phyloP scores from a whole-genome alignment of 2,329 filamentous ascomycete genomes.

The Beauveria rudraprayagi region DNA sequence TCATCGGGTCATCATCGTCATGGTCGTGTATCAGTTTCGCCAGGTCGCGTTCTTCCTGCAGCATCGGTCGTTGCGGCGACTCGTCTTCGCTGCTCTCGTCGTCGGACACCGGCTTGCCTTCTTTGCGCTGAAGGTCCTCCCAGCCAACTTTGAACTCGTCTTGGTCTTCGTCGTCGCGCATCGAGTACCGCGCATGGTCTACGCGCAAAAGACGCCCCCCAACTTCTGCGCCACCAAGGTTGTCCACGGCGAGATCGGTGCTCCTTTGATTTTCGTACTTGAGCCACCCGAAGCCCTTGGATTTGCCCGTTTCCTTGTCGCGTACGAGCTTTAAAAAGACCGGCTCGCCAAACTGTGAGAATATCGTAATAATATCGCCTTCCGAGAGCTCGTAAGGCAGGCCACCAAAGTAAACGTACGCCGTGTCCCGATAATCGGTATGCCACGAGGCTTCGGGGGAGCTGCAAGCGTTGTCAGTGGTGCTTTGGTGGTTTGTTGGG shows the following conservation, averaged over 20 bases:
- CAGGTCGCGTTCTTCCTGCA: constrained; percentile 78
- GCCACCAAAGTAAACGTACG: constrained; percentile 92
- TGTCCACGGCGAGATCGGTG: constrained; percentile 92
- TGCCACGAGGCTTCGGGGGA: constrained; percentile 89
- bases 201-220: constrained; percentile 75
- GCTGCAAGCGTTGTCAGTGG: constrained; percentile 33
- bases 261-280: constrained; percentile 98
- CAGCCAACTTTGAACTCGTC: constrained; percentile 52
- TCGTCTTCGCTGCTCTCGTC: constrained; percentile 40
- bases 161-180: constrained; percentile 66
- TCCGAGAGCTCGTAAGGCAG: constrained; percentile 88
- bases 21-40: constrained; percentile 66
- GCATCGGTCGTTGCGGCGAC: constrained; percentile 45
- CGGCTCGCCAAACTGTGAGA: constrained; percentile 94
- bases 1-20: constrained; percentile 98
- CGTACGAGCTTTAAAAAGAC: constrained; percentile 86
- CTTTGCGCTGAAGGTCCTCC: constrained; percentile 49
- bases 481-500: neutral
- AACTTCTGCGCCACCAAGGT: constrained; percentile 79
- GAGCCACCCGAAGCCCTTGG: constrained; percentile 87
- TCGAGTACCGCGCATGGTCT: constrained; percentile 89
- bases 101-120: constrained; percentile 36
- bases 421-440: constrained; percentile 93
- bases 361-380: constrained; percentile 92
- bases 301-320: constrained; percentile 95